Percentiles rank a stretch among this genome's conserved stretches.
phyloP scores from a whole-genome alignment of 208 protist genomes.

The Sergeia podlipaevii region DNA sequence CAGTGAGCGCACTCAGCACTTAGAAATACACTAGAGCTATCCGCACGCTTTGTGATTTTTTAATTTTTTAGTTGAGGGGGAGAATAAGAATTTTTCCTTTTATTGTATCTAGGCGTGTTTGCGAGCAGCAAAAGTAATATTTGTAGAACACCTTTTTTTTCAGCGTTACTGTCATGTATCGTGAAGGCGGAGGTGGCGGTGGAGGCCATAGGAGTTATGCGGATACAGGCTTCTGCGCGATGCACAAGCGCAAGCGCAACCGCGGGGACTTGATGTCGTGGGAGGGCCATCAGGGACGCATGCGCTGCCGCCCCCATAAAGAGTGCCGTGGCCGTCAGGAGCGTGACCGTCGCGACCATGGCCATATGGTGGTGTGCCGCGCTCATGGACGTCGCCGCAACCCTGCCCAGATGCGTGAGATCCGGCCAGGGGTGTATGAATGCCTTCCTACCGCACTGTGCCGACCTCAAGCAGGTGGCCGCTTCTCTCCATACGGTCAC shows the following conservation, averaged over 20 bases:
- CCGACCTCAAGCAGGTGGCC: constrained; percentile 10
- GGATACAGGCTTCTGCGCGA: constrained; percentile 65
- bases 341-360: constrained; percentile 2
- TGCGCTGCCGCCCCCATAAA: constrained; percentile 61
- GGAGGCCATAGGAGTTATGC: constrained; percentile 12
- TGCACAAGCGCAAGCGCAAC: constrained; percentile 58
- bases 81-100: too few relatives aligned
- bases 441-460: constrained; percentile 53
- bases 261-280: constrained; percentile 58
- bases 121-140: too few relatives aligned
- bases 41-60: too few relatives aligned
- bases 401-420: constrained; percentile 62
- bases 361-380: constrained; percentile 36
- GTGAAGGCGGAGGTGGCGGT: constrained; percentile 14
- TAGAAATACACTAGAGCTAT: too few relatives aligned
- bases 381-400: constrained; percentile 65
- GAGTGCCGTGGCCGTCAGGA: constrained; percentile 42
- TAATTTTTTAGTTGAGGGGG: too few relatives aligned
- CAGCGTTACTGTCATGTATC: too few relatives aligned
- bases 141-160: too few relatives aligned
- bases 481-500: background rate
- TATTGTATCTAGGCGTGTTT: too few relatives aligned
- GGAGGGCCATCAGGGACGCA: constrained; percentile 39
- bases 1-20: too few relatives aligned
- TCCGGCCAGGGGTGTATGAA: constrained; percentile 63